These are phyloP conservation scores for Podila minutissima DNA, from an alignment of 192 early-diverging fungal genomes.

Conservation along the genomic window DNA sequence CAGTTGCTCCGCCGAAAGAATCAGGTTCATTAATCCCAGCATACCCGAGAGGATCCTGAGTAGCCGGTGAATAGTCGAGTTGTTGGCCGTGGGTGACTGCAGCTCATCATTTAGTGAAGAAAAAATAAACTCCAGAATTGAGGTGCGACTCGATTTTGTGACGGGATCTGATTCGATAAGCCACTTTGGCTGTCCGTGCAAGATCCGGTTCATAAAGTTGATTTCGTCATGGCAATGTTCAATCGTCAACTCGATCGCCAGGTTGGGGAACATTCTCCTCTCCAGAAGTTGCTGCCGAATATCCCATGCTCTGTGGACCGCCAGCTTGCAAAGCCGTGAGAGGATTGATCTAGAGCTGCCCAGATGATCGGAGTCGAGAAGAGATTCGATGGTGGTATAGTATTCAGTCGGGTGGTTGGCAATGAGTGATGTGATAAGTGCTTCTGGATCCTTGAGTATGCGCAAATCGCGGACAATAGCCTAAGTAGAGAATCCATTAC, in stretches of 20 bases:
- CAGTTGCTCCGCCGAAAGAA: conserved; percentile 26
- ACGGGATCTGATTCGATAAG: conserved; percentile 34
- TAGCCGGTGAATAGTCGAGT: conserved; percentile 26
- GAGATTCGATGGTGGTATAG: conserved; percentile 17
- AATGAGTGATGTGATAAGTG: conserved; percentile 19
- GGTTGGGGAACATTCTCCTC: conserved; percentile 27
- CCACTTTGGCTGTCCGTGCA: conserved; percentile 44
- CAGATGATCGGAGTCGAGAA: conserved; percentile 5
- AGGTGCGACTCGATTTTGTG: conserved; percentile 27
- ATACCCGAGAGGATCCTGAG: conserved; percentile 45
- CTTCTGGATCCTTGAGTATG: conserved; percentile 15
- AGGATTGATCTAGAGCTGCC: conserved; percentile 24
- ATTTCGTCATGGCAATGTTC: conserved; percentile 50
- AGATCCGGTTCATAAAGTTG: conserved; percentile 44
- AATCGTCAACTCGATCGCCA: conserved; percentile 43
- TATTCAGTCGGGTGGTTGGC: conserved; percentile 34
- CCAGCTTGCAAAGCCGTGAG: conserved; percentile 36
- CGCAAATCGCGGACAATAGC: conserved; percentile 11
- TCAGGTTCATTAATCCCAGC: conserved; percentile 36
- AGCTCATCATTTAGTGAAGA: conserved; percentile 47
- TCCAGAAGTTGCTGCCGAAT: conserved; percentile 34
- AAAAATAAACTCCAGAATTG: conserved; percentile 47
- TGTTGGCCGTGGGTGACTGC: conserved; percentile 12
- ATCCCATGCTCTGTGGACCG: conserved; percentile 34
- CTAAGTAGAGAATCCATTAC: conserved; percentile 1